phyloP scores from a whole-genome alignment of 495 filamentous ascomycete genomes.

The Amphirosellinia nigrospora region DNA sequence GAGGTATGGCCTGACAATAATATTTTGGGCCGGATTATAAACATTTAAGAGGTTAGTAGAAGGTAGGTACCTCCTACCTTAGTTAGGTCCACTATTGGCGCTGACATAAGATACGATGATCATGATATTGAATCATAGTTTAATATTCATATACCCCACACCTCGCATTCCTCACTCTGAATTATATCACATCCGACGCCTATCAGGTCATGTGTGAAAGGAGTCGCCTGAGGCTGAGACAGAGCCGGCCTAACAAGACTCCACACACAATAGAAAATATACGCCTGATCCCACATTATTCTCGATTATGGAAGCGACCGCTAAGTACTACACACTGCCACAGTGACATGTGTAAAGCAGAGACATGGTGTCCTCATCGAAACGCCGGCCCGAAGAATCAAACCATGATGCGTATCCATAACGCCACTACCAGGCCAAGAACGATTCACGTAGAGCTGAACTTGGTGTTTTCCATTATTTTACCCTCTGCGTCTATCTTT shows the following conservation, averaged over 20 bases:
- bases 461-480: slow-evolving; percentile 23
- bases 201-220: neutral
- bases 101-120: neutral
- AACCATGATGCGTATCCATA: slow-evolving; percentile 36
- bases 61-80: no score
- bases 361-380: neutral
- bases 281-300: neutral
- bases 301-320: neutral
- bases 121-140: neutral
- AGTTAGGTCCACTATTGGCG: neutral
- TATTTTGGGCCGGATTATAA: no score
- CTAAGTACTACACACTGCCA: neutral
- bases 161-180: neutral
- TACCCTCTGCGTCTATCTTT: slow-evolving; percentile 4
- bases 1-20: slow-evolving; percentile 4
- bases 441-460: slow-evolving; percentile 24
- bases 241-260: no score
- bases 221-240: neutral
- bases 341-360: neutral
- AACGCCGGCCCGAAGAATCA: slow-evolving; percentile 10
- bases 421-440: slow-evolving; percentile 33
- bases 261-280: neutral
- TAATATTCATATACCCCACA: neutral
- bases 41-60: no score
- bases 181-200: neutral